phyloP scores from a whole-genome alignment of 208 protist genomes.

The Herpetomonas samuelpessoai region DNA sequence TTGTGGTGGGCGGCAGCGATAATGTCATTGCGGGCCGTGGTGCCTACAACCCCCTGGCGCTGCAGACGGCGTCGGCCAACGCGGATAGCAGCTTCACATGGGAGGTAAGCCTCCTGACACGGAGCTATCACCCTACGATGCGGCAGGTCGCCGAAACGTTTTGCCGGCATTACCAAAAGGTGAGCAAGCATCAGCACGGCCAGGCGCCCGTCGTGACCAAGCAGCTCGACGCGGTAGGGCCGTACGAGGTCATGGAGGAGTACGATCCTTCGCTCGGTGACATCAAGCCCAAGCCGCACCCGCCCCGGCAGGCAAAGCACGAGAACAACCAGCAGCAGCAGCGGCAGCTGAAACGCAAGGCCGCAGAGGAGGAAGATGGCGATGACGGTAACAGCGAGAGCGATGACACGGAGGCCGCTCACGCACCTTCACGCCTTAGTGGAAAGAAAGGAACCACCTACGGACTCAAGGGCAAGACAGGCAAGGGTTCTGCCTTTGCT shows the following conservation, averaged over 20 bases:
- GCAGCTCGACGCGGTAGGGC: conserved; percentile 82
- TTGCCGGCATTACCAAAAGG: conserved; percentile 79
- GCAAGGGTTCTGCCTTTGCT: no score
- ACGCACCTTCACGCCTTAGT: no score
- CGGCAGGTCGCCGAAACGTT: conserved; percentile 76
- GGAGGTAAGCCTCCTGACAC: conserved; percentile 71
- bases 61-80: conserved; percentile 79
- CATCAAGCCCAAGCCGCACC: conserved; percentile 58
- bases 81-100: conserved; percentile 90
- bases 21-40: conserved; percentile 85
- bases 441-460: no score
- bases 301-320: conserved; percentile 18
- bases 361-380: conserved; percentile 9
- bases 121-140: conserved; percentile 86
- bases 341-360: conserved; percentile 9
- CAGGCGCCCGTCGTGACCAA: conserved; percentile 84
- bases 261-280: conserved; percentile 86
- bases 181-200: conserved; percentile 80
- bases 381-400: conserved; percentile 5
- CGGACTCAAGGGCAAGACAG: no score
- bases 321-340: conserved; percentile 27
- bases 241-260: conserved; percentile 89
- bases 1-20: conserved; percentile 88
- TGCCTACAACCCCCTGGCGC: conserved; percentile 79
- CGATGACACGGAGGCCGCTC: no score